Evolutionary conservation across 495 filamentous ascomycete genomes (phyloP).

Genomic region (Xylaria acuta): DNA sequence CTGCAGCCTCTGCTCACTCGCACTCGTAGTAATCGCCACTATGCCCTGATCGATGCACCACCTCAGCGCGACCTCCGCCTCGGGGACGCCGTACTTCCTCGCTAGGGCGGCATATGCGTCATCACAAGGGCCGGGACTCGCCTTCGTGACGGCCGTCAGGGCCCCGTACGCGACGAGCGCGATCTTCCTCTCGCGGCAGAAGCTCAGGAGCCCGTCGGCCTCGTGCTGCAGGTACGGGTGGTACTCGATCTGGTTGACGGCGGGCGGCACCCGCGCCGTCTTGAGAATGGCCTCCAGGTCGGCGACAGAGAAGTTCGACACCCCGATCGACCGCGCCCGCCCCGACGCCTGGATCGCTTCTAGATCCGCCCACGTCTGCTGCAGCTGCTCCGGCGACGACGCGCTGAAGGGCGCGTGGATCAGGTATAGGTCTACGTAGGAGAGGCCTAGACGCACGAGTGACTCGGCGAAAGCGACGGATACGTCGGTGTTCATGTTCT

Average conservation of each 20-base stretch:
- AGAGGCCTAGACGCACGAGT: constrained; percentile 73
- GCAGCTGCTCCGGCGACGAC: constrained; percentile 65
- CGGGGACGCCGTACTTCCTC: constrained; percentile 77
- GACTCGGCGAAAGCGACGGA: constrained; percentile 74
- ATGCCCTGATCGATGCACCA: constrained; percentile 84
- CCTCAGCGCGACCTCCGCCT: constrained; percentile 71
- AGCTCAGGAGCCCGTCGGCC: constrained; percentile 57
- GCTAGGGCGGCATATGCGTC: constrained; percentile 64
- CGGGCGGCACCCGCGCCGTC: constrained; percentile 68
- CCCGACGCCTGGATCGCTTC: constrained; percentile 75
- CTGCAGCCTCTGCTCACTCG: constrained; percentile 71
- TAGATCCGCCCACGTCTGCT: constrained; percentile 76
- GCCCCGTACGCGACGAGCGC: constrained; percentile 73
- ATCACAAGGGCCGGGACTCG: constrained; percentile 72
- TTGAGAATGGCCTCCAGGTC: constrained; percentile 73
- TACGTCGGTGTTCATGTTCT: constrained; percentile 60
- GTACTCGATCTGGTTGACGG: constrained; percentile 87
- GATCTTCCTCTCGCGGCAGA: constrained; percentile 71
- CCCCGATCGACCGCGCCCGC: constrained; percentile 78
- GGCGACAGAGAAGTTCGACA: constrained; percentile 76
- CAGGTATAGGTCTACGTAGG: constrained; percentile 87
- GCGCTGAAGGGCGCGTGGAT: constrained; percentile 80
- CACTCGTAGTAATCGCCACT: constrained; percentile 79
- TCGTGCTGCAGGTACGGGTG: constrained; percentile 85
- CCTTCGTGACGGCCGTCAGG: constrained; percentile 70